Conservation (phyloP, 2,329 filamentous ascomycete genomes). For the Phyllosticta citriasiana region DNA sequence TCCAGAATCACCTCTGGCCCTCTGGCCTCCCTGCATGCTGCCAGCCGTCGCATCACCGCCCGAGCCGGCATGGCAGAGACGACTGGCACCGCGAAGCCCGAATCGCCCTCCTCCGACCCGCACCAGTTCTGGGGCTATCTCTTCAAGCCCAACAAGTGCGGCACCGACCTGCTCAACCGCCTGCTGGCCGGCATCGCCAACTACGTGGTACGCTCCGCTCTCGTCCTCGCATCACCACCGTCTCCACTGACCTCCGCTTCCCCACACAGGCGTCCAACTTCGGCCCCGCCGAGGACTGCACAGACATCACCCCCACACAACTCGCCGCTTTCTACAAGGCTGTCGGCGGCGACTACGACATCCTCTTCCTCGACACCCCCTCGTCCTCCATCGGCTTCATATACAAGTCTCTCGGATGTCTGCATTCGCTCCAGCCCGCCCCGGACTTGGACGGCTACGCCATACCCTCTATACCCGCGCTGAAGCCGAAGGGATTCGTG, state of each 20-base stretch:
- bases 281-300: slow-evolving; percentile 32
- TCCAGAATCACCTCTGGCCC: background rate
- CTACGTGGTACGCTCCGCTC: slow-evolving; percentile 28
- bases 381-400: slow-evolving; percentile 75
- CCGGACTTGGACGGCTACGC: slow-evolving; percentile 55
- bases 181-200: slow-evolving; percentile 38
- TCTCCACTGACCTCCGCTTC: background rate
- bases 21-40: background rate
- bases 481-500: slow-evolving; percentile 77
- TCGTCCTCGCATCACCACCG: background rate
- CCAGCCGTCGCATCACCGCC: slow-evolving; percentile 12
- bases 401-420: slow-evolving; percentile 83
- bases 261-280: slow-evolving; percentile 29
- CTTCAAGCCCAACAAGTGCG: slow-evolving; percentile 42
- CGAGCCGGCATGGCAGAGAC: slow-evolving; percentile 8
- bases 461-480: slow-evolving; percentile 67
- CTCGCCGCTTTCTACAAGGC: slow-evolving; percentile 41
- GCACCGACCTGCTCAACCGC: slow-evolving; percentile 36
- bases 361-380: slow-evolving; percentile 68
- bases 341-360: slow-evolving; percentile 37
- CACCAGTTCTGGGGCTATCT: slow-evolving; percentile 42
- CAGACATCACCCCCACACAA: slow-evolving; percentile 39
- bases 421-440: slow-evolving; percentile 72
- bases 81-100: slow-evolving; percentile 13
- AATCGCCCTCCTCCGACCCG: slow-evolving; percentile 32